A percentile compares a stretch with the other conserved stretches of the same genome.
Conservation (phyloP, 2,329 filamentous ascomycete genomes). For the Phaeosphaeriaceae sp. region DNA sequence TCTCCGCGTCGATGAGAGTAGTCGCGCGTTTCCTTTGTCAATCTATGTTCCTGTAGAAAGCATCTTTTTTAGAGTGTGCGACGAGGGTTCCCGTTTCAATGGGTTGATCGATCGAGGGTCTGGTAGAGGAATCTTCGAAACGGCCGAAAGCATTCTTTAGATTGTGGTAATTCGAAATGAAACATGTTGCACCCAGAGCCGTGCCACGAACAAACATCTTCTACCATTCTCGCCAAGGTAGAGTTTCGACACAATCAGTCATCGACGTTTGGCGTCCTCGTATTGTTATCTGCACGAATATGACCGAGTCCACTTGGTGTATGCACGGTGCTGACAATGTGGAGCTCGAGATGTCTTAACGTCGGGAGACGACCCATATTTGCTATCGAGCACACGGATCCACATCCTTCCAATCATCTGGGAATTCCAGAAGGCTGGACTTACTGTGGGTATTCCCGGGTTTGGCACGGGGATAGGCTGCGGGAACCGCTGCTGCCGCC, state of each 20-base stretch:
- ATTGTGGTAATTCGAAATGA: neutral
- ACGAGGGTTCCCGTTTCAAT: neutral
- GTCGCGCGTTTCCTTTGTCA: neutral
- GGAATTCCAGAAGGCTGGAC: slow-evolving; percentile 8
- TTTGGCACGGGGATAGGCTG: slow-evolving; percentile 6
- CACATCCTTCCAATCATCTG: neutral
- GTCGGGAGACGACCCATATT: slow-evolving; percentile 1
- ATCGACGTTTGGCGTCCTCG: neutral
- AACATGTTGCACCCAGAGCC: neutral
- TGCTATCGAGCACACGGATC: neutral
- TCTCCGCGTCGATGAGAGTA: neutral
- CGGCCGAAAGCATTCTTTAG: neutral
- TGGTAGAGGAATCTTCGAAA: neutral
- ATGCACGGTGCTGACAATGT: neutral
- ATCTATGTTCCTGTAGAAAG: neutral
- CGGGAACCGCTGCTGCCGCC: neutral
- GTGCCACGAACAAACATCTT: neutral
- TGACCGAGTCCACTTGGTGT: neutral
- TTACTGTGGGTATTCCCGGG: slow-evolving; percentile 1
- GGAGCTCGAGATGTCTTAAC: neutral
- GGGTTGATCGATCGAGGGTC: neutral
- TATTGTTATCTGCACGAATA: slow-evolving; percentile 1
- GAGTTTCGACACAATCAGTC: neutral
- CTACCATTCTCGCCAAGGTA: neutral
- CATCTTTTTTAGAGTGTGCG: neutral